These are phyloP conservation scores for Rhododendron mucronatum DNA, from an alignment of 148 eudicot genomes.

Conservation along the genomic window DNA sequence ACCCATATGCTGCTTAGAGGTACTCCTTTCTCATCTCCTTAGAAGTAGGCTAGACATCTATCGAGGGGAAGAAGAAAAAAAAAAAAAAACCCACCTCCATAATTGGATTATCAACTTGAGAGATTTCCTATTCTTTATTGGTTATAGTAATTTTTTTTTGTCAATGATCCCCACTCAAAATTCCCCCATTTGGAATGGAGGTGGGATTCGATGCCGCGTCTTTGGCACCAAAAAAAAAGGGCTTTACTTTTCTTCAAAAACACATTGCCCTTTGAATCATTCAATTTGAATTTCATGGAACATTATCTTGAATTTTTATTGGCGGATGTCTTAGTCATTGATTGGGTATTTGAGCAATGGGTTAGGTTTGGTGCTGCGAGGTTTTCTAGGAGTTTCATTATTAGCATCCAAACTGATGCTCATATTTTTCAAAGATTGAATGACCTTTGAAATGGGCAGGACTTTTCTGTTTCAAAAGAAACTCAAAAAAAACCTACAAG, in stretches of 20 bases:
- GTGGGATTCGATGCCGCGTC: not conserved
- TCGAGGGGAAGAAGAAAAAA: too few species aligned
- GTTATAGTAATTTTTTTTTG: not conserved
- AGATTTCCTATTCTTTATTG: not conserved
- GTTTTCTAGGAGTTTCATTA: not conserved
- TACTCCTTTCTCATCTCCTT: too few species aligned
- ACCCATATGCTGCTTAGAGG: too few species aligned
- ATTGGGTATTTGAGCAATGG: not conserved
- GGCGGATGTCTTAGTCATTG: not conserved
- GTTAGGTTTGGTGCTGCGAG: not conserved
- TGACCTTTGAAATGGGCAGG: not conserved
- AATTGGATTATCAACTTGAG: not conserved
- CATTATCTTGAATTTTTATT: not conserved
- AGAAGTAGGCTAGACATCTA: too few species aligned
- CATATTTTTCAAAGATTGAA: not conserved
- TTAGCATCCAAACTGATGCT: not conserved
- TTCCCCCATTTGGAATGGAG: not conserved
- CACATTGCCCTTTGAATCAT: not conserved
- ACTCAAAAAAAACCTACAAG: not conserved
- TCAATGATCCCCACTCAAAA: not conserved
- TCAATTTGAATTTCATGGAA: not conserved
- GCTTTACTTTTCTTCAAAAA: not conserved
- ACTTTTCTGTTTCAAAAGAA: too few species aligned
- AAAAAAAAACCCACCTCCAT: not conserved
- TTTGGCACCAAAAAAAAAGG: not conserved